These are phyloP conservation scores for Phytophthora vignae DNA, from an alignment of 352 stramenopile species.

Conservation along the genomic window DNA sequence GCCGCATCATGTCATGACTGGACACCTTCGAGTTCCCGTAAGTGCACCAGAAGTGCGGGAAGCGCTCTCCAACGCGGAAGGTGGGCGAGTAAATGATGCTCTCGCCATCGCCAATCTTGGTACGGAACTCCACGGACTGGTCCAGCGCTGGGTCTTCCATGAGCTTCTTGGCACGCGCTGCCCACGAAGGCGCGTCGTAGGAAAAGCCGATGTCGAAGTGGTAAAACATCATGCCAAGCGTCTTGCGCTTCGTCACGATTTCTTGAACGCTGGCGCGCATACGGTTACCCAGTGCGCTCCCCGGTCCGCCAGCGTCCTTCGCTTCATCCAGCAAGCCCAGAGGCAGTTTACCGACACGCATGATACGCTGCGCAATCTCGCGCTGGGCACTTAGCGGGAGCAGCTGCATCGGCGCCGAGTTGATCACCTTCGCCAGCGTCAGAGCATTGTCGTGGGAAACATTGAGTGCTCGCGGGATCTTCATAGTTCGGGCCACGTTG, in stretches of 20 bases:
- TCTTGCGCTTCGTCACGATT: conserved; percentile 61
- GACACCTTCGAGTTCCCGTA: conserved; percentile 46
- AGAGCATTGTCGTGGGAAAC: conserved; percentile 85
- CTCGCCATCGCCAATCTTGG: conserved; percentile 19
- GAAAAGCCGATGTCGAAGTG: conserved; percentile 88
- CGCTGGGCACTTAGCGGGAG: conserved; percentile 63
- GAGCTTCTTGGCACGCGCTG: conserved; percentile 51
- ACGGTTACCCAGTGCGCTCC: conserved; percentile 58
- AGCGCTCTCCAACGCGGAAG: conserved; percentile 64
- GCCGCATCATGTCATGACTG: conserved; percentile 51
- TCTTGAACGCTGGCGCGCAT: conserved; percentile 68
- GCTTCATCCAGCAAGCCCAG: conserved; percentile 60
- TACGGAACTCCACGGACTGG: conserved; percentile 54
- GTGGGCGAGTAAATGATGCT: conserved; percentile 50
- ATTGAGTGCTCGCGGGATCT: conserved; percentile 79
- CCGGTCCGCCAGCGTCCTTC: conserved; percentile 30
- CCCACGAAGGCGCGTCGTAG: conserved; percentile 66
- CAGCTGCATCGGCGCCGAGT: conserved; percentile 69
- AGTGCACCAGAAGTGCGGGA: conserved; percentile 75
- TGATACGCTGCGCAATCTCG: conserved; percentile 70
- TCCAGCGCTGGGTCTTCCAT: conserved; percentile 71
- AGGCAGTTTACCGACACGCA: conserved; percentile 74
- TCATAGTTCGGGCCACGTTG: conserved; percentile 90
- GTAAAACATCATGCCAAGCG: conserved; percentile 89
- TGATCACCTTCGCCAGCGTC: conserved; percentile 60